Percentiles rank a stretch among this genome's conserved stretches.
These are phyloP conservation scores for Solanum sparsipilum DNA, from an alignment of 257 asterid species.

Conservation along the genomic window DNA sequence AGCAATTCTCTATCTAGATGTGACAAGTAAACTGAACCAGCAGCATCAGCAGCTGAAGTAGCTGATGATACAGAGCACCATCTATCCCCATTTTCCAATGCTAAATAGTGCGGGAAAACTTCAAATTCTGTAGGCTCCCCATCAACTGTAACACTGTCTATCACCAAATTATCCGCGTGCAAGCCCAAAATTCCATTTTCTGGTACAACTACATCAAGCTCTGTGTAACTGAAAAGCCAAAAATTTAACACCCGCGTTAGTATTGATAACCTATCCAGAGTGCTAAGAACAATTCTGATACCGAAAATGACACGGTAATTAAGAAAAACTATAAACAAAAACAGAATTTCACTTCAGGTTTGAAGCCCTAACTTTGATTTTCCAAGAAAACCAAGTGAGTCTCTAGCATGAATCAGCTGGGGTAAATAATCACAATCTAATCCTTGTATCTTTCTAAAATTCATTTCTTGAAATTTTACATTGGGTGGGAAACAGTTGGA, in stretches of 20 bases:
- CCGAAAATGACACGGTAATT: background rate
- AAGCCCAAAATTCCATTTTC: slow-evolving; percentile 91
- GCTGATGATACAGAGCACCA: slow-evolving; percentile 96
- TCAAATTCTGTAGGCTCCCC: slow-evolving; percentile 86
- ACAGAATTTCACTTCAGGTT: background rate
- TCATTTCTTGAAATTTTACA: background rate
- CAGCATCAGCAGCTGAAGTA: slow-evolving; percentile 96
- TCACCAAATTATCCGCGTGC: slow-evolving; percentile 94
- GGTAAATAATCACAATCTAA: background rate
- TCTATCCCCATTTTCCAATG: slow-evolving; percentile 77
- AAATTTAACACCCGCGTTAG: background rate
- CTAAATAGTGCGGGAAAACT: slow-evolving; percentile 85
- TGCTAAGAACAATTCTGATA: background rate
- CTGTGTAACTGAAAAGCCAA: slow-evolving; percentile 68
- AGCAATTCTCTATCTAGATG: slow-evolving; percentile 79
- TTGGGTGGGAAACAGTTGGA: background rate
- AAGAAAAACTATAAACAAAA: background rate
- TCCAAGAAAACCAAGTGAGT: background rate
- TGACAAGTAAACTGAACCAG: slow-evolving; percentile 85
- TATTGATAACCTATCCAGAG: background rate
- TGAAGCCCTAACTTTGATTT: background rate
- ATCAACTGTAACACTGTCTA: slow-evolving; percentile 86
- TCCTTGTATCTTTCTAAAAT: background rate
- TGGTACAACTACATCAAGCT: slow-evolving; percentile 73
- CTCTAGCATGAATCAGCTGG: background rate